phyloP scores from a whole-genome alignment of 345 rosid species.

The Orychophragmus violaceus region DNA sequence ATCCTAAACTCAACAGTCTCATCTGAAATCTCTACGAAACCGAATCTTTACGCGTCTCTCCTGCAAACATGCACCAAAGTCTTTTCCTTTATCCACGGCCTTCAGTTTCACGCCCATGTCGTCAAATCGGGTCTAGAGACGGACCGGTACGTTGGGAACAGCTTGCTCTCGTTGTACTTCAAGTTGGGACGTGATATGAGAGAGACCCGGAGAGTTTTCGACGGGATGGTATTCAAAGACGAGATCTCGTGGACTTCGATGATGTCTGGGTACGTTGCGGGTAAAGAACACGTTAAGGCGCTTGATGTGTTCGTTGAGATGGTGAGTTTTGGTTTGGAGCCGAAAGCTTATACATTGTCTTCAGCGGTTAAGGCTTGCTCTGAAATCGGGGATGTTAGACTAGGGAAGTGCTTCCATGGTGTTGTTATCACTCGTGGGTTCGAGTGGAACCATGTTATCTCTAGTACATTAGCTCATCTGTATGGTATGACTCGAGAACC shows the following conservation, averaged over 20 bases:
- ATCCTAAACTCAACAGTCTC: slow-evolving; percentile 45
- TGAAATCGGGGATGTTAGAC: slow-evolving; percentile 40
- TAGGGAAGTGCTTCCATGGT: slow-evolving; percentile 72
- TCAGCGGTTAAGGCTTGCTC: slow-evolving; percentile 76
- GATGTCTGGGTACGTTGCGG: slow-evolving; percentile 60
- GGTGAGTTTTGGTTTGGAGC: slow-evolving; percentile 57
- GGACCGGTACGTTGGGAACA: slow-evolving; percentile 70
- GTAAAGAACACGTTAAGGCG: slow-evolving; percentile 42
- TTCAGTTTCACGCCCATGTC: slow-evolving; percentile 63
- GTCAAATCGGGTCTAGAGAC: slow-evolving; percentile 75
- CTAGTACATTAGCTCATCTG: slow-evolving; percentile 61
- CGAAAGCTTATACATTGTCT: slow-evolving; percentile 71
- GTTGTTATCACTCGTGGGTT: slow-evolving; percentile 54
- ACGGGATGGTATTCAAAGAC: slow-evolving; percentile 55
- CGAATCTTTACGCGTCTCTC: slow-evolving; percentile 57
- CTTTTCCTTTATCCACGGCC: slow-evolving; percentile 53
- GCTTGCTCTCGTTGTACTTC: slow-evolving; percentile 71
- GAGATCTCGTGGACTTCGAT: slow-evolving; percentile 81
- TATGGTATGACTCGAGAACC: slow-evolving; percentile 50
- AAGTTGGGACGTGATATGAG: slow-evolving; percentile 54
- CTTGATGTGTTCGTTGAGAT: slow-evolving; percentile 61
- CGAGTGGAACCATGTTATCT: slow-evolving; percentile 46
- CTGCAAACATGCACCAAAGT: slow-evolving; percentile 63
- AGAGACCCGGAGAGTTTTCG: slow-evolving; percentile 60
- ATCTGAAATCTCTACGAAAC: slow-evolving; percentile 33